Evolutionary conservation across 495 filamentous ascomycete species (phyloP).

Genomic region (Poronia punctata): DNA sequence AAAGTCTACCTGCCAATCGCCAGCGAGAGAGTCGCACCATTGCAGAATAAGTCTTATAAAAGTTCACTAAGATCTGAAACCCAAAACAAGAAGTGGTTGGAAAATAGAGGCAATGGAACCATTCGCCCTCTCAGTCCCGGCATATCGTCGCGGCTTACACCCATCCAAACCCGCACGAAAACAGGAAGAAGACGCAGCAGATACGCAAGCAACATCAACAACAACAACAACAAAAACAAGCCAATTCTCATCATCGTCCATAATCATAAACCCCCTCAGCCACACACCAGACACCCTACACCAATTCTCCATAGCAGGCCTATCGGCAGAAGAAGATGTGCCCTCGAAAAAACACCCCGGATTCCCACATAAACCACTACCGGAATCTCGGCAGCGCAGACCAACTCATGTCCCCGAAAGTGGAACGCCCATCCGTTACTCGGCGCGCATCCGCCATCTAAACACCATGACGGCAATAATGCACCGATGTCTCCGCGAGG

Average conservation of each 20-base stretch:
- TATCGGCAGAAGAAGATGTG: conserved; percentile 24
- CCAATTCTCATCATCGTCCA: conserved; percentile 13
- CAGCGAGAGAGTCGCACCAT: too few relatives aligned
- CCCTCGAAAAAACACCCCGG: conserved; percentile 28
- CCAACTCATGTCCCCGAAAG: too few relatives aligned
- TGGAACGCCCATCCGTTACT: conserved; percentile 9
- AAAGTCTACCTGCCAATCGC: too few relatives aligned
- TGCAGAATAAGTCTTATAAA: too few relatives aligned
- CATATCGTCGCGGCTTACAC: conserved; percentile 19
- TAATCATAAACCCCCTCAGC: conserved; percentile 40
- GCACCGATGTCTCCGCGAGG: conserved; percentile 31
- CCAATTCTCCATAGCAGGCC: conserved; percentile 35
- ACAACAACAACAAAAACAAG: conserved; percentile 3
- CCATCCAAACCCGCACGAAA: conserved; percentile 8
- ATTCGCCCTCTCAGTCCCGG: conserved; percentile 20
- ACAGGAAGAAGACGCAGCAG: conserved; percentile 3
- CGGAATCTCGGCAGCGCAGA: conserved; percentile 2
- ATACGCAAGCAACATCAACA: background rate
- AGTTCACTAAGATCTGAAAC: too few relatives aligned
- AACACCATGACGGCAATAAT: conserved; percentile 26
- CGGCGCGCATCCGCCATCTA: conserved; percentile 20
- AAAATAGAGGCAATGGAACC: conserved; percentile 18
- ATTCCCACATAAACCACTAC: conserved; percentile 37
- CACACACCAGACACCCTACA: conserved; percentile 33
- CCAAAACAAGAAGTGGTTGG: too few relatives aligned